Base-by-base conservation (phyloP, 176 grass and related monocot genomes). In the Musa schizocarpa region DNA sequence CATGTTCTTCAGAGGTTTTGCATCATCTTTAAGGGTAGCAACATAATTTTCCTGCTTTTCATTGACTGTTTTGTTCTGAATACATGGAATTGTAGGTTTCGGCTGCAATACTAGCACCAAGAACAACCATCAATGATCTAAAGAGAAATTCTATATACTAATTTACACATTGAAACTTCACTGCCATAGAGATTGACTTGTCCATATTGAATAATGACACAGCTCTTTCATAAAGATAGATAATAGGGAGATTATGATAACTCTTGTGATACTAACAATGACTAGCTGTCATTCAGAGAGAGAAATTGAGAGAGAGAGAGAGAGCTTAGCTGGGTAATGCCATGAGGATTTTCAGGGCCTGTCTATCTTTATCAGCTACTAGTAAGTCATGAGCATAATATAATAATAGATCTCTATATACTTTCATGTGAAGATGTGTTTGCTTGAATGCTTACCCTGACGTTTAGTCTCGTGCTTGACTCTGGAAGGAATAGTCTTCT, bases 61-160 rank as follows among this genome's bases (percentile, higher is more conserved):
- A 54, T 74, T 76, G 80, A 78, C 71, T 52, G 86, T 59, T 63
- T 72, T 93, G 67, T 58, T 76, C 71, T 73, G 78, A 82, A 65
- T 87, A 63, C 82, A 80, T 83, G 88, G 84, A 20, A 50, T 72
- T 34, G 72, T 87, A 79, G 58, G n/a, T 17, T 83, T 65, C 50
- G 89, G 85, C 96, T 99, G 86, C 76, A 92, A 89, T 83, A 83
- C 78, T 77, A 92, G 67, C 74, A 86, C 25, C 71, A 86, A 83
- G 68, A 27, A 11, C 50, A 86, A 88, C 80, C 23, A 83, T 50
- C 48, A 80, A 75, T 25, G 52, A 48, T 87, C 23, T 1, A 3
- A 77, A 29, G 64, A 10, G 21, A 61, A 26, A 56, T 27, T 59
- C 10, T 29, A n/a, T 48, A 3, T 56, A 69, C 5, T 1, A 24